Conservation (phyloP, 2,329 filamentous ascomycete genomes). For the Biscogniauxia marginata region DNA sequence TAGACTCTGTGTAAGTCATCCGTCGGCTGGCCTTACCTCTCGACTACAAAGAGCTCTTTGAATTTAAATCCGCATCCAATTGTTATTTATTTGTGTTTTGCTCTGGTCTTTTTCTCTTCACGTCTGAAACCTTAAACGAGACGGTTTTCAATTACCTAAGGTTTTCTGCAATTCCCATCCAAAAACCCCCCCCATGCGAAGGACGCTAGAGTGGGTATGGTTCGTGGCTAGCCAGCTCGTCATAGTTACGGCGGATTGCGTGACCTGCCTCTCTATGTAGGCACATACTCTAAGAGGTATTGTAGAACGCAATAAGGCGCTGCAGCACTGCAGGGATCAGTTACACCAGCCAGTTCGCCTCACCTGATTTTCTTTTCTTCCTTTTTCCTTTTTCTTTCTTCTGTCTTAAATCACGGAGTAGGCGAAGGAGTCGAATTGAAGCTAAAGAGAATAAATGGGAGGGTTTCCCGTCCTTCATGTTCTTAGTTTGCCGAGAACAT, state of each 20-base stretch:
- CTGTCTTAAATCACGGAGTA: not conserved
- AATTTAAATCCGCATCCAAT: too few species aligned
- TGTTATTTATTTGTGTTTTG: too few species aligned
- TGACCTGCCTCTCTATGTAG: slow-evolving; percentile 1
- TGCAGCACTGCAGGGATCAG: not conserved
- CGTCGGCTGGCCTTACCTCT: too few species aligned
- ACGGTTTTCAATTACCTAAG: not conserved
- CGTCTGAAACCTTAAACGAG: too few species aligned
- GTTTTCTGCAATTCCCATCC: not conserved
- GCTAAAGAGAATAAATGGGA: too few species aligned
- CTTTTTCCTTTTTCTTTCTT: not conserved
- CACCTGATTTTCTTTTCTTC: not conserved
- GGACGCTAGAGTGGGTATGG: not conserved
- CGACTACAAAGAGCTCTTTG: too few species aligned
- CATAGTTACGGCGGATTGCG: not conserved
- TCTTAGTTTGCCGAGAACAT: not conserved
- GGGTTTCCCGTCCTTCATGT: not conserved
- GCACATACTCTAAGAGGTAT: not conserved
- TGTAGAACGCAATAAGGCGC: not conserved
- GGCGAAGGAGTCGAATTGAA: not conserved
- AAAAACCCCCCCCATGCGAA: too few species aligned
- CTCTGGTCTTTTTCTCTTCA: too few species aligned
- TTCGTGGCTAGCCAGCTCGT: not conserved
- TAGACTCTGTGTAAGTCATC: too few species aligned
- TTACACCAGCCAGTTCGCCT: not conserved